These are phyloP conservation scores for Mucor racemosus DNA, from an alignment of 371 early-diverging fungal species.

Conservation along the genomic window DNA sequence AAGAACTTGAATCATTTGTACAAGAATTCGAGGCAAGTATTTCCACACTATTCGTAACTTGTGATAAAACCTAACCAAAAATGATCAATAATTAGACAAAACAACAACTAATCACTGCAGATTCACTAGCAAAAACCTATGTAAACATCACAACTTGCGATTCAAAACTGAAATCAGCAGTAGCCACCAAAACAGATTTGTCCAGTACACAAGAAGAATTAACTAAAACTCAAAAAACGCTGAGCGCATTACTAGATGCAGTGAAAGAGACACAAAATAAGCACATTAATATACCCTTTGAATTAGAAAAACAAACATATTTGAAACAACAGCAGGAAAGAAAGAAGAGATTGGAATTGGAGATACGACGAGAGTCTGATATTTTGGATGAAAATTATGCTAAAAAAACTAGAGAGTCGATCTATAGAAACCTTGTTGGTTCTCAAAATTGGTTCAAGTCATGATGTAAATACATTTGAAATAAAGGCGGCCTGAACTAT, in stretches of 20 bases:
- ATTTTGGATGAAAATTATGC: slow-evolving; percentile 28
- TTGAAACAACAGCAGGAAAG: slow-evolving; percentile 6
- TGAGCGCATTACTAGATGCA: background rate
- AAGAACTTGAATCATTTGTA: slow-evolving; percentile 21
- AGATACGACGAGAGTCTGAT: slow-evolving; percentile 22
- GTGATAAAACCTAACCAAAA: too few species aligned
- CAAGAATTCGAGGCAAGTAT: slow-evolving; percentile 19
- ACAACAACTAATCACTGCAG: background rate
- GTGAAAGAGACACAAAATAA: background rate
- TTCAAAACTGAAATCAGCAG: background rate
- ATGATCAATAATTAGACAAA: background rate
- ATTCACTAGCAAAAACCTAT: slow-evolving; percentile 21
- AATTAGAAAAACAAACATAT: slow-evolving; percentile 16
- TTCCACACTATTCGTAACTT: too few species aligned
- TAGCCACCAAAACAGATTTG: background rate
- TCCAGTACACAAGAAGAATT: background rate
- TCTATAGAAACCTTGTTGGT: slow-evolving; percentile 24
- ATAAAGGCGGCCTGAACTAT: too few species aligned
- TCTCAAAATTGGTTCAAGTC: slow-evolving; percentile 4
- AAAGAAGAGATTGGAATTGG: slow-evolving; percentile 5
- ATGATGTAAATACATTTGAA: background rate
- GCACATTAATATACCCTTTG: slow-evolving; percentile 2
- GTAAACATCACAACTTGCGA: slow-evolving; percentile 21
- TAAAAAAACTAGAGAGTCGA: slow-evolving; percentile 30
- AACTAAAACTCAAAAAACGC: background rate